Conservation (phyloP, 139 green algal species). For the Dunaliella sp. region DNA sequence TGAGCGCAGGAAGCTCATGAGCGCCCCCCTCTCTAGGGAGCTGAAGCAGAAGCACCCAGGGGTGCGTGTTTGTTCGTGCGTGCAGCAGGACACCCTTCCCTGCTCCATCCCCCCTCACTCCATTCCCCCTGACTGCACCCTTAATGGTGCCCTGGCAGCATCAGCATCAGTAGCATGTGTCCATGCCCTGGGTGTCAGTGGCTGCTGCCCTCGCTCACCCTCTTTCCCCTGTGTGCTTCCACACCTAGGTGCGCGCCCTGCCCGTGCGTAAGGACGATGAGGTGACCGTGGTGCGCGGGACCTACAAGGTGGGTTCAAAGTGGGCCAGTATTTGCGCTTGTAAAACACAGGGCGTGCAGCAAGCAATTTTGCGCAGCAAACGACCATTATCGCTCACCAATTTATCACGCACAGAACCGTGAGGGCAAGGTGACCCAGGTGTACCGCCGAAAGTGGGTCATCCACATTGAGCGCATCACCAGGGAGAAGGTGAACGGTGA, state of each 20-base stretch:
- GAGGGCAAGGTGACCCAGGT: slow-evolving; percentile 97
- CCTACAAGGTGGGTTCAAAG: slow-evolving; percentile 82
- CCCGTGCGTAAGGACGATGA: slow-evolving; percentile 99
- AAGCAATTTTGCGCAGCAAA: no score
- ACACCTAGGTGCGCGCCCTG: slow-evolving; percentile 79
- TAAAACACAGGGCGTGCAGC: no score
- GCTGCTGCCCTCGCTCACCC: not conserved
- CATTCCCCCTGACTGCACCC: no score
- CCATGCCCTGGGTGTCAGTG: not conserved
- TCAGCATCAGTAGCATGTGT: not conserved
- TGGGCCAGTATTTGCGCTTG: no score
- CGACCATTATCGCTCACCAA: no score
- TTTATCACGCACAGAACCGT: slow-evolving; percentile 59
- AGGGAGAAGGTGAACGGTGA: slow-evolving; percentile 98
- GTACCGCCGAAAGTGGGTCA: slow-evolving; percentile 99
- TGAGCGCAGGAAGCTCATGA: slow-evolving; percentile 93
- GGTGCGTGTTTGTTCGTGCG: slow-evolving; percentile 6
- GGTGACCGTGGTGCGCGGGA: slow-evolving; percentile 93
- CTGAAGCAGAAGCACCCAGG: slow-evolving; percentile 87
- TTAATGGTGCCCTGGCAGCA: not conserved
- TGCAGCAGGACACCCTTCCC: no score
- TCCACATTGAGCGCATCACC: slow-evolving; percentile 98
- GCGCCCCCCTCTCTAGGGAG: slow-evolving; percentile 85
- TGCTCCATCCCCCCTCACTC: no score
- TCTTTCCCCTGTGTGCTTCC: not conserved